Evolutionary conservation across 768 basidiomycete genomes (phyloP).

Genomic region (Plicaturopsis crispa): DNA sequence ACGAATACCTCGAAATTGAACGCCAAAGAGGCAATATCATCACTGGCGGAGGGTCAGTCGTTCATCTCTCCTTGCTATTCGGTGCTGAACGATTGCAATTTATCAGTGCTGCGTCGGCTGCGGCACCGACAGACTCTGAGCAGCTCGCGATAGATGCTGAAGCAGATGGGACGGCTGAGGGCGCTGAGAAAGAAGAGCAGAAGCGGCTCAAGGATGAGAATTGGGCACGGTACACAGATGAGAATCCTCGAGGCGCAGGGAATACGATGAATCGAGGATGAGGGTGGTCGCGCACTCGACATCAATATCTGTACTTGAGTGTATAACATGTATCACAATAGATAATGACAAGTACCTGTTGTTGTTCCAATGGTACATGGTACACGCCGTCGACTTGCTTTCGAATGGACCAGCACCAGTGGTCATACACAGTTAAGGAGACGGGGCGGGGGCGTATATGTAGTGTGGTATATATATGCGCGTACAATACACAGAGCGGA

Average conservation of each 20-base stretch:
- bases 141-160: conserved; percentile 75
- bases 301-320: too few relatives aligned
- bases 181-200: conserved; percentile 63
- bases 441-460: too few relatives aligned
- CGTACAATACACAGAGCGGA: too few relatives aligned
- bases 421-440: too few relatives aligned
- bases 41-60: conserved; percentile 74
- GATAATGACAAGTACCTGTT: too few relatives aligned
- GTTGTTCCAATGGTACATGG: too few relatives aligned
- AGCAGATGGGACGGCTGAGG: conserved; percentile 68
- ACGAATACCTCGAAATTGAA: conserved; percentile 90
- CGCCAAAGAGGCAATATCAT: conserved; percentile 79
- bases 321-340: too few relatives aligned
- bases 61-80: not conserved
- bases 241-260: conserved; percentile 84
- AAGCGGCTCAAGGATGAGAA: conserved; percentile 82
- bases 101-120: conserved; percentile 57
- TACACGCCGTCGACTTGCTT: too few relatives aligned
- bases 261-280: conserved; percentile 95
- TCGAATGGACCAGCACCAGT: too few relatives aligned
- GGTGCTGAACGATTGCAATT: conserved; percentile 2
- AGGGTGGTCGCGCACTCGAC: conserved; percentile 13
- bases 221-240: conserved; percentile 86
- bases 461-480: too few relatives aligned
- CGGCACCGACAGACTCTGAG: conserved; percentile 65